A percentile compares a stretch with the other conserved stretches of the same genome.
These are phyloP conservation scores for Arthrobotrys conoides DNA, from an alignment of 2,329 filamentous ascomycete genomes.

Conservation along the genomic window DNA sequence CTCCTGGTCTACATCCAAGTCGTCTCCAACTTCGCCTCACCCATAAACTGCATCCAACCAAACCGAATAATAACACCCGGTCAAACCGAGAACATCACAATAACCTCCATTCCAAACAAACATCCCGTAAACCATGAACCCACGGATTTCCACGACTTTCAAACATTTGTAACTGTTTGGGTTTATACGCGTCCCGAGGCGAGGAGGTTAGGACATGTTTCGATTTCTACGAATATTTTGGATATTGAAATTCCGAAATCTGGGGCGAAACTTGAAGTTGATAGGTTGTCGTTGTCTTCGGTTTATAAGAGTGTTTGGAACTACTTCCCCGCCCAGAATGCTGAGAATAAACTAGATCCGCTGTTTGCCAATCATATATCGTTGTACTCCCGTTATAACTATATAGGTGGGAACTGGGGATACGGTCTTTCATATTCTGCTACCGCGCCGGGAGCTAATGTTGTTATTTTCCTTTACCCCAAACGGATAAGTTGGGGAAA, in stretches of 20 bases:
- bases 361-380: not conserved
- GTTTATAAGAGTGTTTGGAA: slow-evolving; percentile 1
- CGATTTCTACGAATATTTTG: slow-evolving; percentile 19
- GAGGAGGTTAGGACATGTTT: not conserved
- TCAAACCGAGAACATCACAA: not conserved
- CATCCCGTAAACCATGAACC: not conserved
- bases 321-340: not conserved
- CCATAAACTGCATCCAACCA: not conserved
- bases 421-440: not conserved
- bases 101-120: not conserved
- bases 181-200: slow-evolving; percentile 29
- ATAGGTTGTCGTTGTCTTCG: not conserved
- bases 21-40: not conserved
- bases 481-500: slow-evolving; percentile 5
- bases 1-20: slow-evolving; percentile 20
- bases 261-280: not conserved
- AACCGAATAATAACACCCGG: not conserved
- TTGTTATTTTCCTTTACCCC: slow-evolving; percentile 12
- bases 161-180: slow-evolving; percentile 22
- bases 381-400: not conserved
- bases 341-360: not conserved
- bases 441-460: not conserved
- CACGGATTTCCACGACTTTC: not conserved
- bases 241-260: slow-evolving; percentile 1
- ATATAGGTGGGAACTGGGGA: slow-evolving; percentile 22